A percentile compares a stretch with the other conserved stretches of the same genome.
Conservation (phyloP, 2,329 filamentous ascomycete species). For the Epichloe sp. region DNA sequence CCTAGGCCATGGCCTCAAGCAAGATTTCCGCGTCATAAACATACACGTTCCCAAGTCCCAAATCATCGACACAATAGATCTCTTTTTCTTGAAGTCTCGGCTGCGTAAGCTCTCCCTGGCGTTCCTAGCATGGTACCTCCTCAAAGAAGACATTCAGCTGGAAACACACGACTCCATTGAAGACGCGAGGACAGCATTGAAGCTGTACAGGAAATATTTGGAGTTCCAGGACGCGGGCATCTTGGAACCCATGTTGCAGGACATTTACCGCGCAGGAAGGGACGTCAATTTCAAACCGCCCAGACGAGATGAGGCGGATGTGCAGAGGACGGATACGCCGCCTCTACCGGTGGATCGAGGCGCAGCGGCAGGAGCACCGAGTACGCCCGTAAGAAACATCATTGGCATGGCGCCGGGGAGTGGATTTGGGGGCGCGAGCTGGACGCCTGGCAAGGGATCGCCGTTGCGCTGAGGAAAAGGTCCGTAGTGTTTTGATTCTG, state of each 20-base stretch:
- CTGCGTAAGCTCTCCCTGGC: conserved; percentile 81
- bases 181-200: conserved; percentile 80
- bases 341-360: conserved; percentile 28
- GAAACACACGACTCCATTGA: conserved; percentile 92
- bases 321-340: conserved; percentile 40
- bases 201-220: conserved; percentile 77
- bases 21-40: conserved; percentile 96
- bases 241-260: conserved; percentile 68
- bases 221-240: conserved; percentile 82
- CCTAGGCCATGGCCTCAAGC: conserved; percentile 82
- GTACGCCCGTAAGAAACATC: conserved; percentile 34
- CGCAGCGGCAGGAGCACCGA: conserved; percentile 20
- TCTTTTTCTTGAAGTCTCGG: conserved; percentile 73
- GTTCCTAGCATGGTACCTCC: conserved; percentile 80
- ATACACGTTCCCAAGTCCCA: conserved; percentile 86
- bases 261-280: conserved; percentile 54
- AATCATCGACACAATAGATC: conserved; percentile 84
- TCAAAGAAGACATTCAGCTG: conserved; percentile 88
- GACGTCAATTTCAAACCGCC: conserved; percentile 39
- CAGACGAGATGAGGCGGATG: conserved; percentile 30
- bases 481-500: not conserved
- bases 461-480: conserved; percentile 16
- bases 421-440: conserved; percentile 26
- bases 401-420: conserved; percentile 19
- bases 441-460: conserved; percentile 34